Percentiles rank a stretch among this genome's conserved stretches.
phyloP scores from a whole-genome alignment of 805 yeast species.

The Wickerhamomyces ciferrii region DNA sequence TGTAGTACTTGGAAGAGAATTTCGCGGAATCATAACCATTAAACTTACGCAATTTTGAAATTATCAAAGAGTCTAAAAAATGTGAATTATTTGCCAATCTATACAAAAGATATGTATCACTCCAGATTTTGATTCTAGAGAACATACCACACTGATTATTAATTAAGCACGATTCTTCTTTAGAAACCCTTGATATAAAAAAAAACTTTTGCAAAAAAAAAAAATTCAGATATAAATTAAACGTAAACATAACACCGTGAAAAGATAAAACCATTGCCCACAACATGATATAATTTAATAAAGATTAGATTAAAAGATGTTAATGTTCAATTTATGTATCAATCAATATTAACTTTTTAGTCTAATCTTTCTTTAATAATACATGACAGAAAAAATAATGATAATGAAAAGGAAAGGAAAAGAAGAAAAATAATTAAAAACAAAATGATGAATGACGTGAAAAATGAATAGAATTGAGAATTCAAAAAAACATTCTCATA shows the following conservation, averaged over 20 bases:
- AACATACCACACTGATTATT: too few relatives aligned
- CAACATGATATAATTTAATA: background rate
- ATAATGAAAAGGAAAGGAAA: background rate
- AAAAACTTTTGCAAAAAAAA: background rate
- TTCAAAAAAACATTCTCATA: too few relatives aligned
- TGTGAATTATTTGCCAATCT: background rate
- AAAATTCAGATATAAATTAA: background rate
- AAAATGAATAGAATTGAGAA: background rate
- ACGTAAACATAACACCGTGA: background rate
- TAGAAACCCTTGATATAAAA: background rate
- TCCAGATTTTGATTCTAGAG: too few relatives aligned
- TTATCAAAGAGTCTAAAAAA: background rate
- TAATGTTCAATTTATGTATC: too few relatives aligned
- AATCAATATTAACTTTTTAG: background rate
- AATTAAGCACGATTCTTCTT: too few relatives aligned
- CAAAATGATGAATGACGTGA: background rate
- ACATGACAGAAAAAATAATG: background rate
- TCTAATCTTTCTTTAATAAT: background rate
- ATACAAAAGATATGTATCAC: too few relatives aligned
- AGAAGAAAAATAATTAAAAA: background rate
- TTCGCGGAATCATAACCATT: too few relatives aligned
- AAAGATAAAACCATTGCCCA: slow-evolving; percentile 1
- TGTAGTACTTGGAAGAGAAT: too few relatives aligned
- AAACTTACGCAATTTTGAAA: too few relatives aligned
- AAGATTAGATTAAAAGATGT: too few relatives aligned